Percentiles rank a stretch among this genome's conserved stretches.
phyloP scores from a whole-genome alignment of 805 yeast species.

The Kuraishia piskuri region DNA sequence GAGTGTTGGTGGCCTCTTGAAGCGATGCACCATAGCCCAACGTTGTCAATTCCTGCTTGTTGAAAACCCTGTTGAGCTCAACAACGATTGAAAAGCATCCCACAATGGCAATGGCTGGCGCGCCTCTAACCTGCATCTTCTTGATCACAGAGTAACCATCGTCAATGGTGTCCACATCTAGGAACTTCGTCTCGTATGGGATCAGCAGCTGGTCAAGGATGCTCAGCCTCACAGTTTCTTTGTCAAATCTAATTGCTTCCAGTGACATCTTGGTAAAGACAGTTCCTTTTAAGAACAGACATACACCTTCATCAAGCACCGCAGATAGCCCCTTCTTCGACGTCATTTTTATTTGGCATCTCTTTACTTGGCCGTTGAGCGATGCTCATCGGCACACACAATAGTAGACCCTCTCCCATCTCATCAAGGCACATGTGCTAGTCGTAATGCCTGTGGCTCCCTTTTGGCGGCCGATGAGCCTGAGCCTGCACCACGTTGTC shows the following conservation, averaged over 20 bases:
- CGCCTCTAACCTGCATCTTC: constrained; percentile 93
- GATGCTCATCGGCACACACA: neutral
- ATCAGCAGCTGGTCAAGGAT: constrained; percentile 76
- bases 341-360: too few relatives aligned
- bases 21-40: constrained; percentile 16
- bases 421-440: neutral
- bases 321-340: too few relatives aligned
- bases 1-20: constrained; percentile 19
- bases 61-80: constrained; percentile 39
- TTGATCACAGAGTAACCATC: constrained; percentile 82
- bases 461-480: neutral
- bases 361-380: too few relatives aligned
- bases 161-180: constrained; percentile 51
- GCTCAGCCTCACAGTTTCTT: constrained; percentile 33
- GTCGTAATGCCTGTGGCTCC: neutral
- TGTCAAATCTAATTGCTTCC: constrained; percentile 63
- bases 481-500: neutral
- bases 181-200: constrained; percentile 71
- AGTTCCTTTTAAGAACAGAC: neutral
- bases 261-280: constrained; percentile 22
- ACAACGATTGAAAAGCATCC: constrained; percentile 78
- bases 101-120: constrained; percentile 96
- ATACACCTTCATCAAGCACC: too few relatives aligned
- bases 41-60: constrained; percentile 13
- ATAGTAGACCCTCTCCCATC: neutral